phyloP scores from a whole-genome alignment of 352 stramenopile genomes.

The Aphanomyces cochlioides region DNA sequence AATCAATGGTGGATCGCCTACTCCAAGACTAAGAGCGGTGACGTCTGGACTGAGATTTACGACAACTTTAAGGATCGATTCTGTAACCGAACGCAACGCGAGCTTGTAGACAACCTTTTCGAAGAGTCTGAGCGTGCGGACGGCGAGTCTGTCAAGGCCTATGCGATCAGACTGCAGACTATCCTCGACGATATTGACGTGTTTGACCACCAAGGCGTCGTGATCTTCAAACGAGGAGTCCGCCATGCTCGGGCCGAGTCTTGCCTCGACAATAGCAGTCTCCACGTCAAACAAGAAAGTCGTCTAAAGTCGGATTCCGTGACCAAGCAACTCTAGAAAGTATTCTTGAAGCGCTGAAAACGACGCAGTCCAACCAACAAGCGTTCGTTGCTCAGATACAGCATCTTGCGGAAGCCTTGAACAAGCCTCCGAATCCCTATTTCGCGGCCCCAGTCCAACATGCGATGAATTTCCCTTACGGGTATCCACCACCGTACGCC shows the following conservation, averaged over 20 bases:
- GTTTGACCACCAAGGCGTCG: not conserved
- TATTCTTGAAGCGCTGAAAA: too few species aligned
- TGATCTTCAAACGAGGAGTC: not conserved
- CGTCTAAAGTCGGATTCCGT: too few species aligned
- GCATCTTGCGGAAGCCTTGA: too few species aligned
- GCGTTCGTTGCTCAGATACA: too few species aligned
- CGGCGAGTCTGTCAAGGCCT: not conserved
- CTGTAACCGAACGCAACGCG: not conserved
- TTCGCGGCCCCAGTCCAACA: too few species aligned
- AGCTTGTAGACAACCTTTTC: not conserved
- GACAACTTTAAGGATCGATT: conserved; percentile 7
- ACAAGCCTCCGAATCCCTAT: too few species aligned
- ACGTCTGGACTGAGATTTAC: conserved; percentile 7
- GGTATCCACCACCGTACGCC: too few species aligned
- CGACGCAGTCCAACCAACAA: too few species aligned
- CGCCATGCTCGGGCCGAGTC: not conserved
- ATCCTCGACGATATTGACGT: conserved; percentile 1
- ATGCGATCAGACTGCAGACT: not conserved
- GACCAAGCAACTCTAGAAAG: too few species aligned
- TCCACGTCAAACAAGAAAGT: too few species aligned
- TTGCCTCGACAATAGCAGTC: not conserved
- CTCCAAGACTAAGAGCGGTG: conserved; percentile 3
- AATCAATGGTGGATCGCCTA: conserved; percentile 2
- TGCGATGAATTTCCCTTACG: too few species aligned
- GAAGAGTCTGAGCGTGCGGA: not conserved